Base-by-base conservation (phyloP, 345 rosid species). In the Hibiscus mutabilis region DNA sequence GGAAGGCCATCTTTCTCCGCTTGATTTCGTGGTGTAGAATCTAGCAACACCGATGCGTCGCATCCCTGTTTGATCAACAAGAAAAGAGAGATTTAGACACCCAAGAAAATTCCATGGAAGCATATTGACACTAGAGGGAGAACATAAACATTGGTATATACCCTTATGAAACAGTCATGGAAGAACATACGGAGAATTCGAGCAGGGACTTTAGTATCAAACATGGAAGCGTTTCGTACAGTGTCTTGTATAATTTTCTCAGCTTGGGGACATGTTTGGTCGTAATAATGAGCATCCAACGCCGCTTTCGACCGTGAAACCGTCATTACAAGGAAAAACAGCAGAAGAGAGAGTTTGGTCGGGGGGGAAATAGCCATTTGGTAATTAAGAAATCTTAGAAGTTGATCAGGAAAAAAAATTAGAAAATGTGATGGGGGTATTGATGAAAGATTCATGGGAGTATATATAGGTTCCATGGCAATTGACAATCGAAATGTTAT, bases 1-100 rank as follows among this genome's bases (percentile, higher is more conserved):
- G 98, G 93, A 69, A 92, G 95, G 15, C 92, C 93, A 68, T 86
- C 93, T 79, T 91, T 93, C 86, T 90, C 98, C 31, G 98, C 92
- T 85, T 87, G 80, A 77, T 84, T 89, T 78, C 73, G 71, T 3
- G 73, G 84, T 0, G 89, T 82, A 0, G 93, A 89, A 70, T 86
- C 89, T 33, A 89, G 80, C 84, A 91, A 70, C 71, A 91, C 73
- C 0, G 98, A 93, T 3, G 92, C 93, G 73, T 93, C 97, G 60
- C 97, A 93, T 67, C 96, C 98, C 98, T 93, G 25, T 5, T 47
- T 14, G 2, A 51, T 47, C 49, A 55, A 22, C 18, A 44, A 65
- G n/a, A 15, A 64, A 21, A 22, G 11, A 21, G 19, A 65, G 24
- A 33, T 65, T 44, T n/a, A 65, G 55, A 42, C 31, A 6, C 40